Base-by-base conservation (phyloP, 495 filamentous ascomycete species). In the Podospora anserina region DNA sequence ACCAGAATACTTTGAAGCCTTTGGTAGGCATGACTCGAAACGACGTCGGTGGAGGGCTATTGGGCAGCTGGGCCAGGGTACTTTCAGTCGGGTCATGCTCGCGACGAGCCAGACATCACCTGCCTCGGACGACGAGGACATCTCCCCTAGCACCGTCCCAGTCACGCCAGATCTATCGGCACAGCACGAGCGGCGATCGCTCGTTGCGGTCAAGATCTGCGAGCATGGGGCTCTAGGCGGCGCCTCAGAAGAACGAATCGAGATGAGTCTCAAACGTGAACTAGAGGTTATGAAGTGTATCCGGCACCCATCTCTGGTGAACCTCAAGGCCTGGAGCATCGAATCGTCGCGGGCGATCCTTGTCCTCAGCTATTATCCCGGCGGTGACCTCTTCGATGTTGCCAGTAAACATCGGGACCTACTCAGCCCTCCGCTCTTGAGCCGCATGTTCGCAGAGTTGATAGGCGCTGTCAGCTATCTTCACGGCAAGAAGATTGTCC, bases 161-260 rank as follows among this genome's bases (percentile, higher is more conserved):
- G 63, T 61, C 26, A 71, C 68, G 3, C 73, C 74, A 1, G 73
- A 72, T 32, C 68, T 70, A 13, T 39, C 60, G 18, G 61, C 75
- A 26, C 70, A 72, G 57, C 72, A 75, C 32, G 80, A 74, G 68
- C 82, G 70, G 44, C 86, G 69, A 71, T 88, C 75, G 80, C 84
- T 98, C 26, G 96, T 98, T 13, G 95, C 95, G 15, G 89, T 99
- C 72, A 99, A 99, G 78, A 88, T 99, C 66, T 93, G 96, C 69
- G 92, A 97, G 74, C 92, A 96, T 77, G 95, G 94, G 2, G 94
- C 95, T 11, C 91, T 92, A 9, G 96, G 95, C 44, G 93, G 93
- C 20, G 94, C 93, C 11, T 87, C 85, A 1, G 92, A 96, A 75
- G 91, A 97, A 70, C 87, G 95, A 54, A 85, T 98, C 58, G 93